phyloP scores from a whole-genome alignment of 2,329 filamentous ascomycete genomes.

The Chalaropsis thielavioides region DNA sequence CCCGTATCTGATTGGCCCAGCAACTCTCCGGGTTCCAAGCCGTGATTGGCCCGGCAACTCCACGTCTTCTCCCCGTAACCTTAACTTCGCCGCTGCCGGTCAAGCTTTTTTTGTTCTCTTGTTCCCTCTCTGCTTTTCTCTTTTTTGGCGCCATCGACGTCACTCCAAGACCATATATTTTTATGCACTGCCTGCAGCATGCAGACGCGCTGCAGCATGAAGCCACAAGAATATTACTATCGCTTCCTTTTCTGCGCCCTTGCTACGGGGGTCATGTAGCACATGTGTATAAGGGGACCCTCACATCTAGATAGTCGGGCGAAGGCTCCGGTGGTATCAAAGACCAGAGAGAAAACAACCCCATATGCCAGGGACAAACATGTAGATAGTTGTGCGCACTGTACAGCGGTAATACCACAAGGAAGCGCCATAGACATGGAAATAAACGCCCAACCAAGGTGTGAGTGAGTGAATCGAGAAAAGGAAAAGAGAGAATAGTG shows the following conservation, averaged over 20 bases:
- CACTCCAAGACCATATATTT: not conserved
- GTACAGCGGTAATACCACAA: not conserved
- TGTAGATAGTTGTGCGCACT: not conserved
- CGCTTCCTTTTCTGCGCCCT: not conserved
- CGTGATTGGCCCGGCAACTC: not conserved
- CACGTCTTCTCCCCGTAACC: not conserved
- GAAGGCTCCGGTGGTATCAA: not conserved
- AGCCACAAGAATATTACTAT: conserved; percentile 23
- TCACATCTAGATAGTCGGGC: not conserved
- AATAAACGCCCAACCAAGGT: not conserved
- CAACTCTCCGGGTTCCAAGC: not conserved
- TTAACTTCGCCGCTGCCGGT: not conserved
- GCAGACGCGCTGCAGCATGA: not conserved
- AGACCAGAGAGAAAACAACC: not conserved
- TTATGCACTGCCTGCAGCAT: not conserved
- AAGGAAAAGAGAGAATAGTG: not conserved
- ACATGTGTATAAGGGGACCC: not conserved
- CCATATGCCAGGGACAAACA: not conserved
- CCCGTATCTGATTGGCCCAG: not conserved
- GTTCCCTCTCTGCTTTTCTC: not conserved
- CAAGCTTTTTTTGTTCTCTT: not conserved
- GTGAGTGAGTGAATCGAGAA: not conserved
- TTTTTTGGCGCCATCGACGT: not conserved
- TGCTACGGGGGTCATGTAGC: not conserved
- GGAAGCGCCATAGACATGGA: not conserved